These are phyloP conservation scores for Lasiodiplodia citricola DNA, from an alignment of 2,329 filamentous ascomycete genomes.

Conservation along the genomic window DNA sequence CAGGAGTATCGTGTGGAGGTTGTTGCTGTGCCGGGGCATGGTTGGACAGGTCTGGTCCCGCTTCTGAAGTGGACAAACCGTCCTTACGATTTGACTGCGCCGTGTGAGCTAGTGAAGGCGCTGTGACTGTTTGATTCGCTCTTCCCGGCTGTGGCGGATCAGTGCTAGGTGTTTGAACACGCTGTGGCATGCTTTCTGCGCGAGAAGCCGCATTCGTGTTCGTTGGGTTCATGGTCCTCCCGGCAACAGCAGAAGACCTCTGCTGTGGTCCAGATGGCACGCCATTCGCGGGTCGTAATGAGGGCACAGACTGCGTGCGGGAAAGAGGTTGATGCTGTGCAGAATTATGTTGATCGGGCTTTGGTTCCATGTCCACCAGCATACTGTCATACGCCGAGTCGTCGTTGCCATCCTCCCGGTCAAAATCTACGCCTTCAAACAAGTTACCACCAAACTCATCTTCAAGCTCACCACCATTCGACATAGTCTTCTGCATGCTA, in stretches of 20 bases:
- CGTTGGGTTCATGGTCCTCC: conserved; percentile 6
- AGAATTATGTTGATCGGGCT: conserved; percentile 26
- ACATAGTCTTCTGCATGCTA: conserved; percentile 42
- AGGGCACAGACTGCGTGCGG: conserved; percentile 35
- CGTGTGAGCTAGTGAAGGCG: not conserved
- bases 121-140: conserved; percentile 35
- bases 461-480: conserved; percentile 53
- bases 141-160: not conserved
- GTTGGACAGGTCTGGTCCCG: conserved; percentile 31
- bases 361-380: conserved; percentile 7
- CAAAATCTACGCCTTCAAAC: conserved; percentile 58
- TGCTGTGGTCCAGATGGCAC: conserved; percentile 34
- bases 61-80: conserved; percentile 27
- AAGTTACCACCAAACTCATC: conserved; percentile 62
- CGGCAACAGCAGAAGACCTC: conserved; percentile 28
- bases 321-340: conserved; percentile 24
- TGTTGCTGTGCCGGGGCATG: conserved; percentile 32
- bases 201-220: conserved; percentile 21
- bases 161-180: conserved; percentile 28
- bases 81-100: conserved; percentile 1
- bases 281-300: conserved; percentile 28
- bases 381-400: conserved; percentile 26
- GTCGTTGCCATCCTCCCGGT: conserved; percentile 11
- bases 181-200: conserved; percentile 4
- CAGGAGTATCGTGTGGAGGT: conserved; percentile 35